Evolutionary conservation across 768 basidiomycete genomes (phyloP), one percentile per base, ranked within the genome.

Genomic region (Lentinula edodes): DNA sequence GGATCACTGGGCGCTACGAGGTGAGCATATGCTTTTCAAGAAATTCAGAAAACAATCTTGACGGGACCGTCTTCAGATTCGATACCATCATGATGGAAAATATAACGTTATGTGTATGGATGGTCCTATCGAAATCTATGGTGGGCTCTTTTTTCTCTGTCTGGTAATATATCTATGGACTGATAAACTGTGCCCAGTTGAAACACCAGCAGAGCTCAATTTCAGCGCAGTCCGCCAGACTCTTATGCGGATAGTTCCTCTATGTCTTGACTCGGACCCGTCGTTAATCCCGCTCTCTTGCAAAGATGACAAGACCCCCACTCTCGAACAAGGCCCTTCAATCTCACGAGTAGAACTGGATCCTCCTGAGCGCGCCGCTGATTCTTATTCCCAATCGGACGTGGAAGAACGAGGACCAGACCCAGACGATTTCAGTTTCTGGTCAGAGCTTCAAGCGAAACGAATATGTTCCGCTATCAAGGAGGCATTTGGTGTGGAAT

Each of bases 71-170:
- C 50, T 53, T 32, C 63, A 91, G 90, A 78, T 90, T 62, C 87
- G 93, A 3, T 95, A 95, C 70, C 97, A 99, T 68, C 95, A 98
- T 69, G 93, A 97, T 72, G 95, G 94, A 52, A 98, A 95, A 72
- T 91, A 99, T 74, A 97, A 95, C 72, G 97, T 98, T 60, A 90
- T 98, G 84, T 84, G 86, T 58, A 69, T 89, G 57, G 87, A 90
- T 52, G 90, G 88, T 1, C 93, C 94, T 7, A 77, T 98, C 61
- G 93, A 97, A 70, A 87, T 99, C 36, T 92, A 86, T 63, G 90
- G 96, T 94, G 64, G 61, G 90, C 32, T 41, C 4, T n/a, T 18
- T 0, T 62, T 16, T 34, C 56, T 20, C 18, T 23, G 32, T 38
- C 45, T 23, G 39, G 42, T 10, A 59, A 13, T 9, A 48, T 23